phyloP scores from a whole-genome alignment of 2,329 filamentous ascomycete species.

The Aspergillus jensenii region DNA sequence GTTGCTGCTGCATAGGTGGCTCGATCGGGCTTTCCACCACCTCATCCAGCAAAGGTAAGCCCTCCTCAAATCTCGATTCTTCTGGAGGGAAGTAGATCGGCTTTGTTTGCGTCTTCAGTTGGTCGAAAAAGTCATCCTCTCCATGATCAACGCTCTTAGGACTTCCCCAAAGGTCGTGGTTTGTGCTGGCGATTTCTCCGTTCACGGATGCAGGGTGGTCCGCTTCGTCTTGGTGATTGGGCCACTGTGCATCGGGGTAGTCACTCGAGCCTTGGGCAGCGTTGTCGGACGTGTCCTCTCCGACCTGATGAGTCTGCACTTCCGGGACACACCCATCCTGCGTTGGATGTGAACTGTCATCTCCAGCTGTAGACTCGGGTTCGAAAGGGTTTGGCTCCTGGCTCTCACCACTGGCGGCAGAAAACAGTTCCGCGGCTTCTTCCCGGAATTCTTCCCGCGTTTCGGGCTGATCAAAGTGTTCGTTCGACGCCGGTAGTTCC shows the following conservation, averaged over 20 bases:
- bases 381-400: background rate
- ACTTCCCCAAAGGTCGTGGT: slow-evolving; percentile 45
- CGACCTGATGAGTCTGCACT: background rate
- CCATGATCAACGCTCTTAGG: slow-evolving; percentile 44
- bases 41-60: slow-evolving; percentile 60
- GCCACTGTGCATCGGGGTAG: slow-evolving; percentile 1
- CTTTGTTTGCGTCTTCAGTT: slow-evolving; percentile 45
- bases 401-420: background rate
- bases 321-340: background rate
- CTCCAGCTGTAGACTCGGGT: background rate
- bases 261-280: background rate
- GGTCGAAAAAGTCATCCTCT: slow-evolving; percentile 61
- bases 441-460: slow-evolving; percentile 3
- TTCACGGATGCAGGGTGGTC: slow-evolving; percentile 8
- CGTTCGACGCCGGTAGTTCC: background rate
- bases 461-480: background rate
- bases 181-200: slow-evolving; percentile 13
- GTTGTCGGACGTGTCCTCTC: background rate
- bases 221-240: slow-evolving; percentile 4
- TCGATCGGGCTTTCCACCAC: slow-evolving; percentile 24
- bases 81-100: slow-evolving; percentile 40
- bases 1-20: slow-evolving; percentile 27
- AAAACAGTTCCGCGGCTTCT: slow-evolving; percentile 2
- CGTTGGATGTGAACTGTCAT: background rate
- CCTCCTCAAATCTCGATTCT: slow-evolving; percentile 68